phyloP scores from a whole-genome alignment of 176 grass and related monocot species.

The Paspalum notatum region DNA sequence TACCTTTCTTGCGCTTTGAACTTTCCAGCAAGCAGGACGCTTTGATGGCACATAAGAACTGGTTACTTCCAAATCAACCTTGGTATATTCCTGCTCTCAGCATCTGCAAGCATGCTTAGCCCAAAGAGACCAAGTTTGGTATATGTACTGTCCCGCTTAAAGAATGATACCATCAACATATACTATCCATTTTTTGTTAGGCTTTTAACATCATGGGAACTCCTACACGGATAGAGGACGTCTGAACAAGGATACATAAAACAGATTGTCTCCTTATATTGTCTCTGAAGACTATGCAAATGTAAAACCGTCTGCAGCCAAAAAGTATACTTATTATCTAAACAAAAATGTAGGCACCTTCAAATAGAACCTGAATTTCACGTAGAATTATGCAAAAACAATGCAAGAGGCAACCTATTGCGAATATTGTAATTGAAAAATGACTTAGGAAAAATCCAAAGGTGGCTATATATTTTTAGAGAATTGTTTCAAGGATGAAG shows the following conservation, averaged over 20 bases:
- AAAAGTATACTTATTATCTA: too few species aligned
- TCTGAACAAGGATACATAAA: background rate
- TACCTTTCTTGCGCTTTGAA: background rate
- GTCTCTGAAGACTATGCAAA: too few species aligned
- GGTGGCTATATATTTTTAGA: too few species aligned
- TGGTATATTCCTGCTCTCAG: background rate
- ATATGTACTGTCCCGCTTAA: background rate
- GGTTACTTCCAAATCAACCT: slow-evolving; percentile 6
- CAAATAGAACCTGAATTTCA: too few species aligned
- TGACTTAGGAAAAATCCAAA: too few species aligned
- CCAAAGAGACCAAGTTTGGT: background rate
- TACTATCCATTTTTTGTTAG: background rate
- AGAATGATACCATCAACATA: background rate
- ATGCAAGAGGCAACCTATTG: too few species aligned
- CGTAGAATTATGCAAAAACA: too few species aligned
- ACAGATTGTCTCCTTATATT: background rate
- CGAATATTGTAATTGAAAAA: too few species aligned
- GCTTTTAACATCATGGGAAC: background rate
- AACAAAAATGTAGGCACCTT: too few species aligned
- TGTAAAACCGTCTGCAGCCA: too few species aligned
- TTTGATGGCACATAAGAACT: background rate
- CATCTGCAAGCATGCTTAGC: background rate
- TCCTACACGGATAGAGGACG: background rate
- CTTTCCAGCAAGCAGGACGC: background rate
- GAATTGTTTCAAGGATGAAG: too few species aligned